These are phyloP conservation scores for Chrysoporthe puriensis DNA, from an alignment of 2,329 filamentous ascomycete genomes.

Conservation along the genomic window DNA sequence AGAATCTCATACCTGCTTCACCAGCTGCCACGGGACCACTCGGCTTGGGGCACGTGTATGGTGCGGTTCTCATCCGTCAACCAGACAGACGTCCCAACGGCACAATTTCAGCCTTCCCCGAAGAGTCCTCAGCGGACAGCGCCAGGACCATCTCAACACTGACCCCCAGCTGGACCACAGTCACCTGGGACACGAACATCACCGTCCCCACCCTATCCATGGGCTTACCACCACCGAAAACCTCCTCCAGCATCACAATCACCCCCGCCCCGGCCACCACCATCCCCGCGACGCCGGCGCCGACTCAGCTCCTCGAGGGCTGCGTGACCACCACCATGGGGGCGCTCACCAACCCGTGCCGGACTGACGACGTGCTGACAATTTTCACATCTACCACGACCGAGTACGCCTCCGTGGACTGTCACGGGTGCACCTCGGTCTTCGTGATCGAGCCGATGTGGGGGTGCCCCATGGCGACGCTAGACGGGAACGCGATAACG, in stretches of 20 bases:
- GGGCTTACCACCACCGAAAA: neutral
- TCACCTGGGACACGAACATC: neutral
- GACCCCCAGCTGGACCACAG: neutral
- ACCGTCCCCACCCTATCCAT: neutral
- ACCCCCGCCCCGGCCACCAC: neutral
- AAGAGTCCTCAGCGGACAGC: neutral
- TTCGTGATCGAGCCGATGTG: conserved; percentile 30
- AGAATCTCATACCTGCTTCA: neutral
- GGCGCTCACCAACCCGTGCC: conserved; percentile 37
- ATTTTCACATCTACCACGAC: conserved; percentile 19
- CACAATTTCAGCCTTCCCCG: neutral
- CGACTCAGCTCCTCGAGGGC: conserved; percentile 2
- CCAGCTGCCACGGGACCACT: too few species aligned
- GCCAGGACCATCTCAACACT: neutral
- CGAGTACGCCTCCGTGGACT: conserved; percentile 35
- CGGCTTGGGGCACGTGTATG: neutral
- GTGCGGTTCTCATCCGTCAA: neutral
- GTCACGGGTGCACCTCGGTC: conserved; percentile 38
- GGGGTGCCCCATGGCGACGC: conserved; percentile 35
- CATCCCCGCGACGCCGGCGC: neutral
- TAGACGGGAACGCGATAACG: conserved; percentile 27
- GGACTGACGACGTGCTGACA: conserved; percentile 34
- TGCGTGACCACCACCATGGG: conserved; percentile 36
- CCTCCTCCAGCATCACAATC: neutral
- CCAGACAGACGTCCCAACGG: neutral